Evolutionary conservation across 495 filamentous ascomycete genomes (phyloP).

Genomic region (Hyaloscypha finlandica): DNA sequence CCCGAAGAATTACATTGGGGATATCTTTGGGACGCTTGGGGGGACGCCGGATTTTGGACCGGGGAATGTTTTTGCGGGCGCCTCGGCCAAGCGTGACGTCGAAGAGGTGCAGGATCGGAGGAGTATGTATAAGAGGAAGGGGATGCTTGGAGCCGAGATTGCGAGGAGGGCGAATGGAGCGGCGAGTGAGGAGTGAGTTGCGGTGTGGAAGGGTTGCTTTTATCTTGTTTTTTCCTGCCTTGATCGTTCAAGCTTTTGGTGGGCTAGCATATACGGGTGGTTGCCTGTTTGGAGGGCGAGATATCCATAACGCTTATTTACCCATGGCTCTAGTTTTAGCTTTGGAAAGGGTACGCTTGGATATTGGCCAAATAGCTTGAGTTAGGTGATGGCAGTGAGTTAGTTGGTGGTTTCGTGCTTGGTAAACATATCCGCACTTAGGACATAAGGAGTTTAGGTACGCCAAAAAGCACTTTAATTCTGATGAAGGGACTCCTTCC

Average conservation of each 20-base stretch:
- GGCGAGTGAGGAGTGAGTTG: not conserved
- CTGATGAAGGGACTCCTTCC: no score
- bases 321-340: not conserved
- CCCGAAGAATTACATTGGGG: constrained; percentile 70
- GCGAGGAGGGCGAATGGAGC: constrained; percentile 16
- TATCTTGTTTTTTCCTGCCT: not conserved
- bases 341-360: not conserved
- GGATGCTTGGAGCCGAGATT: constrained; percentile 16
- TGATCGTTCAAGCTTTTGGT: not conserved
- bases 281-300: not conserved
- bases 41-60: constrained; percentile 68
- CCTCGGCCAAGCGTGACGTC: not conserved
- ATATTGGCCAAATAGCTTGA: not conserved
- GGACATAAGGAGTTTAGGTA: not conserved
- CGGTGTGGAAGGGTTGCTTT: not conserved
- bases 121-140: constrained; percentile 20
- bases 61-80: not conserved
- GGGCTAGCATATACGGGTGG: not conserved
- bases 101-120: not conserved
- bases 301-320: not conserved
- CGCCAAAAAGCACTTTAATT: not conserved
- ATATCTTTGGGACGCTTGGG: constrained; percentile 69
- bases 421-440: not conserved
- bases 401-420: no score
- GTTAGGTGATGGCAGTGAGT: not conserved